Base-by-base conservation (phyloP, 345 rosid species). In the Melastoma malabathricum region DNA sequence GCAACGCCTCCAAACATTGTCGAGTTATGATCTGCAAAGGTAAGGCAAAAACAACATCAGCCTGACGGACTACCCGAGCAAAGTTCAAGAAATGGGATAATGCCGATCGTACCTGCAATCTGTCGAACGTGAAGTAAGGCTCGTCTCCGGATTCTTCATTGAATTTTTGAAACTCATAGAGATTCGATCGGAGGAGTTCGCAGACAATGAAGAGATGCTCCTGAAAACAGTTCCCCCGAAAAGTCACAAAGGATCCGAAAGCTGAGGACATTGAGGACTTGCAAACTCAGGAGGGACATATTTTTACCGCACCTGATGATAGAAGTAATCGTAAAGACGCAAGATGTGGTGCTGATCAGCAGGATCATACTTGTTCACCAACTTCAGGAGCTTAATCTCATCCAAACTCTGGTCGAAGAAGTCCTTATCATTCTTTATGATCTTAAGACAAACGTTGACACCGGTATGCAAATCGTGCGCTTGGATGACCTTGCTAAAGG, bases 331-430 rank as follows among this genome's bases (percentile, higher is more conserved):
- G 31, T 79, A 92, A 29, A 92, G 84, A 39, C 98, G 95, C 70
- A 92, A 14, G 61, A 92, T 74, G 53, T 92, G 97, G 57, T 52
- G 75, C 57, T 92, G 75, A 60, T 92, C 98, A 13, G 73, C 78
- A 9, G 97, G 95, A 65, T 92, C 98, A 49, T 79, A 75, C 72
- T 76, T 84, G 70, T 87, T 92, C 15, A 84, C 94, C 56, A 74
- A 73, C 80, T 92, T 92, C 52, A 92, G 65, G 58, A 92, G 97
- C 52, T 92, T 92, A 15, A 92, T 92, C 70, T 92, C 98, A 41
- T 92, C 98, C 54, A 92, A 72, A 71, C 97, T 92, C 71, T 92
- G 99, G 50, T 92, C 99, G 0, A 92, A 92, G 66, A 84, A 92
- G 63, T 92, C 99, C 64, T 92, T 92, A 55, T 92, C 90, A 15